A percentile compares a stretch with the other conserved stretches of the same genome.
Evolutionary conservation across 129 eudicot genomes (phyloP).

Genomic region (Centaurea solstitialis): DNA sequence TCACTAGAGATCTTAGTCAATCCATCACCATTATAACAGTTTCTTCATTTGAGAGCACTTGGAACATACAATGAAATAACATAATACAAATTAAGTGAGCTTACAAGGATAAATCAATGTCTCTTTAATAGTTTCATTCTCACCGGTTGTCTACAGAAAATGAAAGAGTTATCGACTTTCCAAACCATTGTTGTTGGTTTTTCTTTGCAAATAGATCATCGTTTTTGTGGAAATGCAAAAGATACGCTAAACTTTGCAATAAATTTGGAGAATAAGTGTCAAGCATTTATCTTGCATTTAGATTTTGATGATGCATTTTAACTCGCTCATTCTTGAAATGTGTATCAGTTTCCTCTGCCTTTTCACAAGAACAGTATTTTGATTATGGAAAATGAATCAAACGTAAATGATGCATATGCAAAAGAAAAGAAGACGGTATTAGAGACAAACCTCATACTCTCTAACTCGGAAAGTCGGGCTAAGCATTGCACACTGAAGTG

Average conservation of each 20-base stretch:
- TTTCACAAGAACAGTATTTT: neutral
- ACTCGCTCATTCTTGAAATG: neutral
- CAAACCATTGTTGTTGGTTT: neutral
- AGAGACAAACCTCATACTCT: slow-evolving; percentile 82
- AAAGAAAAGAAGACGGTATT: neutral
- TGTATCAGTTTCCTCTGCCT: neutral
- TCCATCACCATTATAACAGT: neutral
- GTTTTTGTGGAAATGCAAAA: neutral
- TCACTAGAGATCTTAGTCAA: neutral
- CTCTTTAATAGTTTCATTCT: neutral
- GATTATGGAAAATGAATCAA: neutral
- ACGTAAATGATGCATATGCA: neutral
- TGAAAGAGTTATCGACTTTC: neutral
- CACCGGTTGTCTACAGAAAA: neutral
- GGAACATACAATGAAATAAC: neutral
- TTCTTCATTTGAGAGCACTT: neutral
- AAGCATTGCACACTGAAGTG: slow-evolving; percentile 97
- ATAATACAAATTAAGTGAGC: neutral
- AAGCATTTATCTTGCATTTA: neutral
- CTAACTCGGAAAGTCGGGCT: slow-evolving; percentile 87
- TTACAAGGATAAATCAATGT: neutral
- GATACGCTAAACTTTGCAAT: neutral
- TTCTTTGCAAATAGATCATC: no score
- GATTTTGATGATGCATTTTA: neutral
- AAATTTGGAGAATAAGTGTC: neutral